Percentiles rank a stretch among this genome's conserved stretches.
Evolutionary conservation across 2,329 filamentous ascomycete species (phyloP).

Genomic region (Botryosphaeria agaves): DNA sequence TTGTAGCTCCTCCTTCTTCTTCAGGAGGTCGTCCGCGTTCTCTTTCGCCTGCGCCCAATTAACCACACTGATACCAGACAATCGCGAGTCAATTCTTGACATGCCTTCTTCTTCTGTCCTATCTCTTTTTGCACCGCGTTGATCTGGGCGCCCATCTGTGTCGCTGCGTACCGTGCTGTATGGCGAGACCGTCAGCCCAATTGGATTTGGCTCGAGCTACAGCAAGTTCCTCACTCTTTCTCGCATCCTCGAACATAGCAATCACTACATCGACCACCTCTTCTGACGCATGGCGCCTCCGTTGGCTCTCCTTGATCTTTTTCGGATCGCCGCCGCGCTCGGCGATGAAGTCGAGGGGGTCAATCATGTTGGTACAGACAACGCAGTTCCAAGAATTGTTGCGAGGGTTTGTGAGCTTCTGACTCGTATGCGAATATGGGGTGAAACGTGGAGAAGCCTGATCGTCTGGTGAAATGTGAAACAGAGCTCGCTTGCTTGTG

Average conservation of each 20-base stretch:
- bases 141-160: conserved; percentile 67
- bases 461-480: too few relatives aligned
- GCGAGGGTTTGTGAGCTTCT: too few relatives aligned
- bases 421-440: too few relatives aligned
- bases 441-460: too few relatives aligned
- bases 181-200: not conserved
- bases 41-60: conserved; percentile 50
- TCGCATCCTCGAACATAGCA: conserved; percentile 68
- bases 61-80: conserved; percentile 1
- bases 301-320: conserved; percentile 81
- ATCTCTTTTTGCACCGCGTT: conserved; percentile 86
- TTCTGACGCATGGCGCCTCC: conserved; percentile 61
- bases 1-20: conserved; percentile 60
- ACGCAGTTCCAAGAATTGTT: too few relatives aligned
- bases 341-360: conserved; percentile 35
- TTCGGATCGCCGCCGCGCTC: conserved; percentile 75
- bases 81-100: not conserved
- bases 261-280: conserved; percentile 86
- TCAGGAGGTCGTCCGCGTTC: conserved; percentile 62
- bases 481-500: too few relatives aligned
- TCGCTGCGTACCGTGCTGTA: conserved; percentile 55
- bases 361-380: conserved; percentile 14
- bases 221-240: conserved; percentile 37
- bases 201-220: not conserved
- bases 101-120: conserved; percentile 73